A percentile compares a stretch with the other conserved stretches of the same genome.
Evolutionary conservation across 805 yeast species (phyloP).

Genomic region (Nakazawaea pomicola): DNA sequence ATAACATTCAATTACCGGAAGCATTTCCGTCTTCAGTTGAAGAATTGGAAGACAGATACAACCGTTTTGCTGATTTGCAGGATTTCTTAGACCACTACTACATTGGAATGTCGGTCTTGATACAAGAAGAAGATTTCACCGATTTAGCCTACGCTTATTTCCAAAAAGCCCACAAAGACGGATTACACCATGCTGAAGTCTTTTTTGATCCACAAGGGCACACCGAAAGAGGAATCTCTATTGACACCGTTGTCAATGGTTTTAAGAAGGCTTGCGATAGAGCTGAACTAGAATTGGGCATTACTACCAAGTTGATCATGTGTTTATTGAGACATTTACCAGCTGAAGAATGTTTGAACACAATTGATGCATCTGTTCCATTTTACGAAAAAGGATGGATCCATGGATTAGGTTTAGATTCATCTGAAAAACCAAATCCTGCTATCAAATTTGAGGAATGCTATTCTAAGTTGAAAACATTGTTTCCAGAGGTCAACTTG

Average conservation of each 20-base stretch:
- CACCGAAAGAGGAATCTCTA: slow-evolving; percentile 55
- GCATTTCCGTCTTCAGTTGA: slow-evolving; percentile 57
- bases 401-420: slow-evolving; percentile 78
- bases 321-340: slow-evolving; percentile 77
- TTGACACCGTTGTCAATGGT: slow-evolving; percentile 60
- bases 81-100: slow-evolving; percentile 77
- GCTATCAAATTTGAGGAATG: slow-evolving; percentile 66
- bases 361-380: slow-evolving; percentile 48
- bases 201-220: slow-evolving; percentile 88
- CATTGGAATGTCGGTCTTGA: slow-evolving; percentile 74
- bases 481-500: slow-evolving; percentile 49
- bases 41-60: slow-evolving; percentile 54
- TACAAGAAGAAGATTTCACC: slow-evolving; percentile 65
- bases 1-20: slow-evolving; percentile 54
- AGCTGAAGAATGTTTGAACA: slow-evolving; percentile 48
- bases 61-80: slow-evolving; percentile 61
- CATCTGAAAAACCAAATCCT: slow-evolving; percentile 74
- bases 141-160: slow-evolving; percentile 77
- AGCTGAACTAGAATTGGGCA: slow-evolving; percentile 55
- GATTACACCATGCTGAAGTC: slow-evolving; percentile 65
- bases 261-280: slow-evolving; percentile 61
- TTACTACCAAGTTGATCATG: slow-evolving; percentile 72
- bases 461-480: slow-evolving; percentile 42
- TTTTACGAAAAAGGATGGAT: slow-evolving; percentile 54
- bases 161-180: slow-evolving; percentile 50